Percentiles rank a stretch among this genome's conserved stretches.
Evolutionary conservation across 768 basidiomycete genomes (phyloP).

Genomic region (Phlegmacium glaucopus): DNA sequence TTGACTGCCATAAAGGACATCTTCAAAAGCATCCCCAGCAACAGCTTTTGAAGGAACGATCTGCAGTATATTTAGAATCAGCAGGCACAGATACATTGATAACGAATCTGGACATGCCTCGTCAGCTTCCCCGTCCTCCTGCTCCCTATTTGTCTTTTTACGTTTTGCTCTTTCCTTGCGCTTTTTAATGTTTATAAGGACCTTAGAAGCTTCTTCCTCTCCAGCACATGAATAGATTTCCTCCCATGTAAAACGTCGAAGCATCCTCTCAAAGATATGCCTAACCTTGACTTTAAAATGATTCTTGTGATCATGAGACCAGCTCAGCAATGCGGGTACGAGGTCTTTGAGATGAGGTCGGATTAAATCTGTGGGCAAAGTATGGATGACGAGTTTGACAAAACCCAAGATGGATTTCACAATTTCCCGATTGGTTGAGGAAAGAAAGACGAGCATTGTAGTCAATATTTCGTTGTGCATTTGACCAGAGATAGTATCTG

Average conservation of each 20-base stretch:
- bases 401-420: constrained; percentile 96
- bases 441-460: constrained; percentile 87
- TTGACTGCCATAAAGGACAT: constrained; percentile 95
- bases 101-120: constrained; percentile 21
- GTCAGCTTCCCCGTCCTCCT: constrained; percentile 55
- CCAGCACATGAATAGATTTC: constrained; percentile 72
- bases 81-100: constrained; percentile 2
- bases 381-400: constrained; percentile 89
- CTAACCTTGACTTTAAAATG: constrained; percentile 97
- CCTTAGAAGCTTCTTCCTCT: constrained; percentile 82
- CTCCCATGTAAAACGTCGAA: constrained; percentile 87
- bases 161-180: constrained; percentile 91
- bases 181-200: constrained; percentile 92
- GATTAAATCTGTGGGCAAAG: constrained; percentile 67
- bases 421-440: constrained; percentile 94
- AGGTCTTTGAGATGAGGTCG: constrained; percentile 74
- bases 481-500: constrained; percentile 63
- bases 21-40: constrained; percentile 90
- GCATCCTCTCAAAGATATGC: constrained; percentile 95
- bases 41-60: constrained; percentile 43
- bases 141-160: constrained; percentile 65
- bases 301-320: constrained; percentile 98
- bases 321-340: constrained; percentile 80
- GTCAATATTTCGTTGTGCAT: constrained; percentile 84
- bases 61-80: constrained; percentile 24